Evolutionary conservation across 2,329 filamentous ascomycete species (phyloP).

Genomic region (Exophiala spinifera): DNA sequence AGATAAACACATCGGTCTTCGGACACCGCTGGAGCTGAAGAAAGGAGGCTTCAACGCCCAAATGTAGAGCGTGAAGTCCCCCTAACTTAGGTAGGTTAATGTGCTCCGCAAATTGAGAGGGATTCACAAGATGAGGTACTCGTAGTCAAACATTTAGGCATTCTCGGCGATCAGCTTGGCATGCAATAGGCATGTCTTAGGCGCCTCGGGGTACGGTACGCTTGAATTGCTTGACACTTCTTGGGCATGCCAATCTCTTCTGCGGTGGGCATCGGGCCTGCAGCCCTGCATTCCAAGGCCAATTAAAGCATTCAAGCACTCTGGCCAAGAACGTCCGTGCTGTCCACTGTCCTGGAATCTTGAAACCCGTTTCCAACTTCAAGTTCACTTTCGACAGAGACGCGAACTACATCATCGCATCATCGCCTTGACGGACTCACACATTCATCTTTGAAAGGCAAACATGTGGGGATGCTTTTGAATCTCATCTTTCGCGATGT

Average conservation of each 20-base stretch:
- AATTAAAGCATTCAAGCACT: not conserved
- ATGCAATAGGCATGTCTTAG: not conserved
- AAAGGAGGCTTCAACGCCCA: no score
- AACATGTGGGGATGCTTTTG: no score
- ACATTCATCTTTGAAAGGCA: no score
- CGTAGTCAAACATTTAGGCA: not conserved
- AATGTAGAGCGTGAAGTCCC: no score
- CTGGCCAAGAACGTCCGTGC: not conserved
- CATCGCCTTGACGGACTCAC: not conserved
- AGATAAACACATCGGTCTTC: no score
- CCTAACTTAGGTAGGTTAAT: no score
- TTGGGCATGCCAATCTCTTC: not conserved
- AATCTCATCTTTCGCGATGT: no score
- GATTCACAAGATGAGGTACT: no score
- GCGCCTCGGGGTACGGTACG: no score
- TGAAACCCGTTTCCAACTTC: not conserved
- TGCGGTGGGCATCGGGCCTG: not conserved
- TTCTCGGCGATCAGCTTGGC: not conserved
- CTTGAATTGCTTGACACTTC: not conserved
- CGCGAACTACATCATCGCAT: not conserved
- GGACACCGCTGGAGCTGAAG: no score
- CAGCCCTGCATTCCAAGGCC: not conserved
- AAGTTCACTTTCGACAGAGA: not conserved
- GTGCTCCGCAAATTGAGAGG: no score
- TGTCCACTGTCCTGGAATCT: not conserved